Percentiles rank a stretch among this genome's conserved stretches.
These are phyloP conservation scores for Chloridella minuta DNA, from an alignment of 352 stramenopile species.

Conservation along the genomic window DNA sequence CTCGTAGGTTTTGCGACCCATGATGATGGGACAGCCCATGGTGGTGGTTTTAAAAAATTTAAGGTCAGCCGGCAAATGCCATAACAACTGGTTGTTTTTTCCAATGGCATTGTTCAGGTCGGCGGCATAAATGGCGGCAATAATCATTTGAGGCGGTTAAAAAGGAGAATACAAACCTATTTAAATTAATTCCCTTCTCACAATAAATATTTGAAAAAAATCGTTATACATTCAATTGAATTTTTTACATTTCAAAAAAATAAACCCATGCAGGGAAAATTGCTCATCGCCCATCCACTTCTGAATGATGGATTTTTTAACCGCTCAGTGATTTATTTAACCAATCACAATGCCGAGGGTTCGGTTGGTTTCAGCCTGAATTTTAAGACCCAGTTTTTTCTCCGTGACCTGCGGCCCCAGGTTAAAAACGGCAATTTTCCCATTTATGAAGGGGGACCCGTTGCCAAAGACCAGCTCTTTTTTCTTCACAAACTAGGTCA, in stretches of 20 bases:
- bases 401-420: background rate
- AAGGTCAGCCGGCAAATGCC: background rate
- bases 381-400: background rate
- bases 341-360: background rate
- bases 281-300: background rate
- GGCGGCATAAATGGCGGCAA: background rate
- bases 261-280: background rate
- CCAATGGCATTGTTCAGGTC: background rate
- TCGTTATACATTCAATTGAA: background rate
- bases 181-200: background rate
- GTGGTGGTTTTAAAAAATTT: slow-evolving; percentile 1
- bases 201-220: background rate
- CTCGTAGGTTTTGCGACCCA: background rate
- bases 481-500: background rate
- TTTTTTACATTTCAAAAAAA: background rate
- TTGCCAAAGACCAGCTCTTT: background rate
- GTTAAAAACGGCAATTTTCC: background rate
- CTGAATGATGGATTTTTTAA: background rate
- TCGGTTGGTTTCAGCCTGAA: background rate
- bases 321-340: background rate
- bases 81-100: slow-evolving; percentile 6
- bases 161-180: slow-evolving; percentile 1
- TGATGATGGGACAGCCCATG: background rate
- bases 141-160: background rate
- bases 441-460: background rate